These are phyloP conservation scores for Neurospora sp. DNA, from an alignment of 495 filamentous ascomycete genomes.

Conservation along the genomic window DNA sequence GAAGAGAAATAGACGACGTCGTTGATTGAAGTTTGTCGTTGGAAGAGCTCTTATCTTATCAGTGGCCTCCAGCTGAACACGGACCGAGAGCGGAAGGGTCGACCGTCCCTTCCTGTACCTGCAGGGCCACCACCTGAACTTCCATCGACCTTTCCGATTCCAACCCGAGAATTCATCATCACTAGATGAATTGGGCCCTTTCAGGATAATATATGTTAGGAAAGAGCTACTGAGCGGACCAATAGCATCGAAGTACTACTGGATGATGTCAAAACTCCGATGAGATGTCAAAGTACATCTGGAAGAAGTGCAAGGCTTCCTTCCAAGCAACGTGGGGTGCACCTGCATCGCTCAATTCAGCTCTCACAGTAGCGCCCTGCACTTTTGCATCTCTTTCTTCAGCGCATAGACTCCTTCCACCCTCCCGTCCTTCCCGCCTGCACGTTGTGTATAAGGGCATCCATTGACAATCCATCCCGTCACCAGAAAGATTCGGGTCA, in stretches of 20 bases:
- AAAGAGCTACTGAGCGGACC: background rate
- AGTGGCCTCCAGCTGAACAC: background rate
- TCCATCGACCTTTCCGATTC: background rate
- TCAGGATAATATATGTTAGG: background rate
- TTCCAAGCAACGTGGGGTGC: background rate
- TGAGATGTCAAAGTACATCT: background rate
- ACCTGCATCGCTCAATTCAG: background rate
- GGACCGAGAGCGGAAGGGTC: background rate
- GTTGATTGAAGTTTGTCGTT: background rate
- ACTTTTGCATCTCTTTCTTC: background rate
- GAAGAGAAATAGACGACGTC: background rate
- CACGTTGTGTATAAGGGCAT: background rate
- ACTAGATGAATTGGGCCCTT: background rate
- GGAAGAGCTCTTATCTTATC: background rate
- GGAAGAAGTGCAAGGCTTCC: background rate
- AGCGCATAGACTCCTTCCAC: background rate
- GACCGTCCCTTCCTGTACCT: background rate
- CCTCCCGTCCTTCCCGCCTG: background rate
- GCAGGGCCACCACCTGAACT: background rate
- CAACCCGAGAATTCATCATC: background rate
- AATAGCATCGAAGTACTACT: background rate
- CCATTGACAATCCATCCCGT: background rate
- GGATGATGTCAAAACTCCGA: background rate
- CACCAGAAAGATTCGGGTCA: background rate
- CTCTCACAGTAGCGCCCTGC: background rate